Evolutionary conservation across 2,329 filamentous ascomycete species (phyloP).

Genomic region (Trichoderma sp.): DNA sequence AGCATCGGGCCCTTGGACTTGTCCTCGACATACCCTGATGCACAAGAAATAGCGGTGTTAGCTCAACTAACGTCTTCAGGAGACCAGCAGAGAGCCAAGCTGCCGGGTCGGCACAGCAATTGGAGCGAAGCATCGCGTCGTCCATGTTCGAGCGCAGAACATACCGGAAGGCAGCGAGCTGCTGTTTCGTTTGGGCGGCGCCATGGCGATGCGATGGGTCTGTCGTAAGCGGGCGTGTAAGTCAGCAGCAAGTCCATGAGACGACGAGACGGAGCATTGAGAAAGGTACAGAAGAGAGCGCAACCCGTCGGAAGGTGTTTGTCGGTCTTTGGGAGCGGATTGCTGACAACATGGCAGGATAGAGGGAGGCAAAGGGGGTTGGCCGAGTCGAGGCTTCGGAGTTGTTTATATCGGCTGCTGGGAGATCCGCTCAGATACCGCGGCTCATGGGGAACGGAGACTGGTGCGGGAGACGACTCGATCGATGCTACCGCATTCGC

Average conservation of each 20-base stretch:
- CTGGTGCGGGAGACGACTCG: constrained; percentile 11
- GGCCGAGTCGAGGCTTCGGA: background rate
- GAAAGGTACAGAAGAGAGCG: constrained; percentile 31
- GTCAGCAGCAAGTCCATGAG: background rate
- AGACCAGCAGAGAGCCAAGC: background rate
- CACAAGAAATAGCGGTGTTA: background rate
- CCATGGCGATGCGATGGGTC: constrained; percentile 48
- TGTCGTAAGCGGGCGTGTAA: constrained; percentile 7
- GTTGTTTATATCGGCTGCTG: constrained; percentile 22
- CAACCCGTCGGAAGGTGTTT: constrained; percentile 41
- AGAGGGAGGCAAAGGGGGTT: constrained; percentile 4
- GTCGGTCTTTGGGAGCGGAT: constrained; percentile 41
- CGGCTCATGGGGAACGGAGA: constrained; percentile 16
- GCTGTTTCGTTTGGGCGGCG: constrained; percentile 56
- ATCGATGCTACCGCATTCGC: background rate
- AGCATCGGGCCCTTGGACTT: constrained; percentile 78
- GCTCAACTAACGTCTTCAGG: background rate
- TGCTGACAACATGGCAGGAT: constrained; percentile 42
- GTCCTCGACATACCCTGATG: constrained; percentile 75
- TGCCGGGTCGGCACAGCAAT: background rate
- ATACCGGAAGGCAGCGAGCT: constrained; percentile 60
- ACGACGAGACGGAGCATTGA: background rate
- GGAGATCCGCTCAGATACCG: constrained; percentile 24
- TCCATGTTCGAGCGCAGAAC: constrained; percentile 25
- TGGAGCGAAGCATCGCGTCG: constrained; percentile 1